Evolutionary conservation across 2,329 filamentous ascomycete genomes (phyloP), one percentile per base, ranked within the genome.

Genomic region (Ceratocystis eucalypticola): DNA sequence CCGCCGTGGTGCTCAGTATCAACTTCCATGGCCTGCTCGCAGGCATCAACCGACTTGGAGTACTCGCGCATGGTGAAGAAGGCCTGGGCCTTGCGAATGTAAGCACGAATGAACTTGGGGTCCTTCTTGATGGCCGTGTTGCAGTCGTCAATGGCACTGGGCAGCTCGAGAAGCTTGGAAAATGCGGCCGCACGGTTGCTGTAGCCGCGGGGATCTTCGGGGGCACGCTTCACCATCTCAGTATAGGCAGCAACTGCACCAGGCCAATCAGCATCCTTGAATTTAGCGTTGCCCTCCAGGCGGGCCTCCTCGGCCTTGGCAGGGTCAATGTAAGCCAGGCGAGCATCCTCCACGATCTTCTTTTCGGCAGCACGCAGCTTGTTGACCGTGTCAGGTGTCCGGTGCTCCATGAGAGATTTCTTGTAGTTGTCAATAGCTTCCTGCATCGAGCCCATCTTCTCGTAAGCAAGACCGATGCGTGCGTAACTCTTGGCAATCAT

Each of bases 31-130:
- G 95, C 94, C 74, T 91, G 89, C 48, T 84, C 84, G 78, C 92
- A 96, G 6, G 88, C 88, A 74, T 99, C 94, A 67, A 97, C 80
- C 74, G 89, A 95, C 76, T 92, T 93, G 76, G 88, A 96, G 81
- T 96, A 97, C 77, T 99, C 93, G 76, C 94, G 90, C 94, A 99
- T 99, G 72, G 91, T 91, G 71, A 94, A 91, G 76, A 93, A 90
- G 53, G 91, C 91, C 78, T 97, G 92, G 0, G 92, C 92, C 81
- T 96, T 97, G 75, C 94, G 88, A 72, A 99, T 88, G 77, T 97
- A 97, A 6, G 94, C 94, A 66, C 93, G 87, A 77, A 97, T 93
- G 77, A 99, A 99, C 74, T 87, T 88, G 67, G 88, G 83, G 72
- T 99, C 94, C 72, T 87, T 88, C 82, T 91, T 88, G 79, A 96